phyloP scores from a whole-genome alignment of 306 rosid species.

The Dalbergia oliveri region DNA sequence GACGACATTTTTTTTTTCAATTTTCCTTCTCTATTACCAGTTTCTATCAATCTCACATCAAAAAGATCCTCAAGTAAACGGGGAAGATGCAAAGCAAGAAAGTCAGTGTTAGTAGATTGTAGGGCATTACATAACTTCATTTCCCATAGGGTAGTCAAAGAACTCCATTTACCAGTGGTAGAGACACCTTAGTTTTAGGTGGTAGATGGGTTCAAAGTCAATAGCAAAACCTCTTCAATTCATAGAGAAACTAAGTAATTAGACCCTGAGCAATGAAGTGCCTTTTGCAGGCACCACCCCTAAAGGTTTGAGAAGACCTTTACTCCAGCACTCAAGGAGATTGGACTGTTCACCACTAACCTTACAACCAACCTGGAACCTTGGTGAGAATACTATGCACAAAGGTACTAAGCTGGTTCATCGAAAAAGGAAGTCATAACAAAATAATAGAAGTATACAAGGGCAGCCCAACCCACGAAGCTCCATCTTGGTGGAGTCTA shows the following conservation, averaged over 20 bases:
- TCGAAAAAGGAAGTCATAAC: conserved; percentile 13
- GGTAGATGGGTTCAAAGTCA: not conserved
- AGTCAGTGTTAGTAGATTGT: no score
- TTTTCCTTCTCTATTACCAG: not conserved
- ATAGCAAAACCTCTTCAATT: not conserved
- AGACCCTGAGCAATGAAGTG: not conserved
- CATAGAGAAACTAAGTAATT: not conserved
- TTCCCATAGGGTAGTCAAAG: no score
- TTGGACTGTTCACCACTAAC: not conserved
- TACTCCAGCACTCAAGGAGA: no score
- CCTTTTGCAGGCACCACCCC: not conserved
- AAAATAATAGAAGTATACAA: no score
- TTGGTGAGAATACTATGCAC: conserved; percentile 1
- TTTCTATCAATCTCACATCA: not conserved
- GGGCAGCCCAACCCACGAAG: no score
- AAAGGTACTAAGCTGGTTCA: conserved; percentile 13
- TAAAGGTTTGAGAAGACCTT: not conserved
- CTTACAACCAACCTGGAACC: not conserved
- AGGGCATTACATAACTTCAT: no score
- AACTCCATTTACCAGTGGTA: no score
- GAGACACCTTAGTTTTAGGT: not conserved
- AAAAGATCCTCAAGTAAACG: not conserved
- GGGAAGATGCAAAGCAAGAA: not conserved
- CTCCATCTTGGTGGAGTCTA: no score
- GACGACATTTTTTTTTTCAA: no score